Evolutionary conservation across 2,329 filamentous ascomycete species (phyloP).

Genomic region (Colletotrichum sp.): DNA sequence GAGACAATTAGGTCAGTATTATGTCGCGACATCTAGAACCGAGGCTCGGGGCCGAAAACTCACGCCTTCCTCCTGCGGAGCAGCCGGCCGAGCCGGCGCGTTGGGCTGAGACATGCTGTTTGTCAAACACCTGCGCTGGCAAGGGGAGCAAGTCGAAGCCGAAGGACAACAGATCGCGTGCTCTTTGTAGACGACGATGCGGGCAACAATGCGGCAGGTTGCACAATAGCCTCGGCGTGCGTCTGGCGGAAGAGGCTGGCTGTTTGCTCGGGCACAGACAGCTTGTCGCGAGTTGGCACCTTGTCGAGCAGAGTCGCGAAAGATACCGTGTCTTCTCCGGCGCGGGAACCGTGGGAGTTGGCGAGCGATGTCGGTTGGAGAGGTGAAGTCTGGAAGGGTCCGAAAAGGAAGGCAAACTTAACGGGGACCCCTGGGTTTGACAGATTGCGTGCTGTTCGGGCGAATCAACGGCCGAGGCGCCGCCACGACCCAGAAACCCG

Average conservation of each 20-base stretch:
- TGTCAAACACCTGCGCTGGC: neutral
- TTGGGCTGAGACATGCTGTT: slow-evolving; percentile 14
- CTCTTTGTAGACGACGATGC: neutral
- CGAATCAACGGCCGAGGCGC: slow-evolving; percentile 19
- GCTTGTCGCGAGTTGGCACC: neutral
- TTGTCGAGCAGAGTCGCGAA: neutral
- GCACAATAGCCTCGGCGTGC: neutral
- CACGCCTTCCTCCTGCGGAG: slow-evolving; percentile 21
- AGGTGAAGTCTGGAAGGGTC: neutral
- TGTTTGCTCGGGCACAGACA: neutral
- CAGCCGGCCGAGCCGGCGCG: slow-evolving; percentile 5
- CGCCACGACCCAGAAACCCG: slow-evolving; percentile 14
- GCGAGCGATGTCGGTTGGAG: slow-evolving; percentile 12
- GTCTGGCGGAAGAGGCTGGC: neutral
- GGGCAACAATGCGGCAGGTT: neutral
- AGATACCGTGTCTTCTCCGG: slow-evolving; percentile 5
- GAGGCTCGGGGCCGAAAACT: neutral
- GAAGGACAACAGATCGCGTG: slow-evolving; percentile 8
- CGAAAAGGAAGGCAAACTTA: neutral
- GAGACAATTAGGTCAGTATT: neutral
- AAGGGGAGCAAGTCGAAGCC: neutral
- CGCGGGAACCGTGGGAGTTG: neutral
- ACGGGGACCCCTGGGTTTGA: slow-evolving; percentile 1
- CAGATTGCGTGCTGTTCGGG: slow-evolving; percentile 10
- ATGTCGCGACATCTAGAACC: neutral